phyloP scores from a whole-genome alignment of 306 rosid genomes.

The Rubus parviflorus region DNA sequence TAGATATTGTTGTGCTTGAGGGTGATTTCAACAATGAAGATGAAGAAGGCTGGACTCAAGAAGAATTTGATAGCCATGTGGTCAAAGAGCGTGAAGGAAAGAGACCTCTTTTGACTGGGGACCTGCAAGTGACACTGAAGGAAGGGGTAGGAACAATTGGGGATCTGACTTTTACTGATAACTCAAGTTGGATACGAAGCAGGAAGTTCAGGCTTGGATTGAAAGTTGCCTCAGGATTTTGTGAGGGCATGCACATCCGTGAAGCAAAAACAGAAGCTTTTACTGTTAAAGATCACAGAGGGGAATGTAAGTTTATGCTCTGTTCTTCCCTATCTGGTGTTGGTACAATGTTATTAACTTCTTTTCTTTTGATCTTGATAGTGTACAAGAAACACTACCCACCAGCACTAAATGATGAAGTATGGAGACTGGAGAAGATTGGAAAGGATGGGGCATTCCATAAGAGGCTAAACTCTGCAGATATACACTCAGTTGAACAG shows the following conservation, averaged over 20 bases:
- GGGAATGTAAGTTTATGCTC: conserved; percentile 73
- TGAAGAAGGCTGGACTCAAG: conserved; percentile 91
- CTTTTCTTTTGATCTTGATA: conserved; percentile 35
- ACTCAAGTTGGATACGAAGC: conserved; percentile 99
- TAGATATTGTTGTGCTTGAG: conserved; percentile 94
- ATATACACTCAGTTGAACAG: conserved; percentile 65
- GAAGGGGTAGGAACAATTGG: conserved; percentile 97
- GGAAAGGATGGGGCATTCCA: conserved; percentile 99
- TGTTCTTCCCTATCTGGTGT: conserved; percentile 16
- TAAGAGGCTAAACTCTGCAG: conserved; percentile 63
- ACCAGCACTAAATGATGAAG: conserved; percentile 80
- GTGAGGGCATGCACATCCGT: conserved; percentile 75
- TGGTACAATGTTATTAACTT: neutral
- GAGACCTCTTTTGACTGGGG: conserved; percentile 94
- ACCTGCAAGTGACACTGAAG: conserved; percentile 85
- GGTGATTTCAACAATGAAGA: conserved; percentile 96
- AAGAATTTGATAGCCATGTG: conserved; percentile 89
- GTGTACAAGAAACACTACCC: conserved; percentile 99
- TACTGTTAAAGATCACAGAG: conserved; percentile 98
- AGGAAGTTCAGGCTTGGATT: conserved; percentile 96
- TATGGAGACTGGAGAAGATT: conserved; percentile 97
- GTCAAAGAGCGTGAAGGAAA: conserved; percentile 99
- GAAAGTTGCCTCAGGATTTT: conserved; percentile 75
- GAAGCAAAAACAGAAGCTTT: conserved; percentile 99
- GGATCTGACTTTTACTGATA: conserved; percentile 89